A percentile compares a stretch with the other conserved stretches of the same genome.
Conservation (phyloP, 2,329 filamentous ascomycete species). For the Penicillium sp. region DNA sequence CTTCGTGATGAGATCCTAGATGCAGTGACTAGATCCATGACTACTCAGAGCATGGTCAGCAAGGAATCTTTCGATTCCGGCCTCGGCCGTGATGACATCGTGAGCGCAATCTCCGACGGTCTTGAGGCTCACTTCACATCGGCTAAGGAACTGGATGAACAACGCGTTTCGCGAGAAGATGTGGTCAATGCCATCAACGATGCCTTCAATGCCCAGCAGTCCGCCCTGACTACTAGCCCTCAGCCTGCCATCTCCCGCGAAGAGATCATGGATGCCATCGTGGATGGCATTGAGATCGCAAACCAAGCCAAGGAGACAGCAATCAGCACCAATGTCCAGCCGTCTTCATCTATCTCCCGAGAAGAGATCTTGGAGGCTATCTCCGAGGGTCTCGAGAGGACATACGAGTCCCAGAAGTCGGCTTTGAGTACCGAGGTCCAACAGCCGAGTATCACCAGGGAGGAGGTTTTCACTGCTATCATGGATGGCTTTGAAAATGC, state of each 20-base stretch:
- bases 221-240: constrained; percentile 25
- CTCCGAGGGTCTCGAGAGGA: constrained; percentile 52
- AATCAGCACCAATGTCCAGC: constrained; percentile 28
- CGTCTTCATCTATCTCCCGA: constrained; percentile 42
- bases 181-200: constrained; percentile 33
- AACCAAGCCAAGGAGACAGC: constrained; percentile 36
- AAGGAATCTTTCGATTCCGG: constrained; percentile 33
- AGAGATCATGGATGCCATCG: constrained; percentile 24
- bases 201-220: constrained; percentile 33
- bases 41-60: constrained; percentile 33
- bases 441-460: constrained; percentile 49
- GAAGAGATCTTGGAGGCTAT: constrained; percentile 58
- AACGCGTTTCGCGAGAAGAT: constrained; percentile 31
- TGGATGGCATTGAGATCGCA: constrained; percentile 24
- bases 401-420: constrained; percentile 36
- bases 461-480: constrained; percentile 59
- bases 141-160: constrained; percentile 56
- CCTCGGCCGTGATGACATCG: constrained; percentile 57
- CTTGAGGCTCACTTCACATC: constrained; percentile 49
- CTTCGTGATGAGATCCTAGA: constrained; percentile 37
- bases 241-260: constrained; percentile 51
- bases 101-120: constrained; percentile 60
- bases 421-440: constrained; percentile 34
- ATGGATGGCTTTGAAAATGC: constrained; percentile 57
- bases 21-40: constrained; percentile 31